Base-by-base conservation (phyloP, 75 land plant species). In the Selaginella tamariscina region DNA sequence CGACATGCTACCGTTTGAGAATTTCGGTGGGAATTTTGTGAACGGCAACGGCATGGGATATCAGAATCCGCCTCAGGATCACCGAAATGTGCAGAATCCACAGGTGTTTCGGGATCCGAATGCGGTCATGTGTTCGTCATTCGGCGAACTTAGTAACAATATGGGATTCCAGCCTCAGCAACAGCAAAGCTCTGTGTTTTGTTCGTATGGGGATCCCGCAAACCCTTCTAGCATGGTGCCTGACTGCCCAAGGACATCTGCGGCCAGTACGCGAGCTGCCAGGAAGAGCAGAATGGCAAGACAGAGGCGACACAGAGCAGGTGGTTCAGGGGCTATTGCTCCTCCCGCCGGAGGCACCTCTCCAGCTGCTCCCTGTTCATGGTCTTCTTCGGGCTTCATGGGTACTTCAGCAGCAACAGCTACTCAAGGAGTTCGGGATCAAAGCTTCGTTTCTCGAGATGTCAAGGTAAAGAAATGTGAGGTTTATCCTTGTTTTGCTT, bases 211-310 rank as follows among this genome's bases (percentile, higher is more conserved):
- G n/a, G n/a, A n/a, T n/a, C n/a, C n/a, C n/a, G n/a, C n/a, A n/a
- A n/a, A n/a, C n/a, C n/a, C n/a, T n/a, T n/a, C n/a, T n/a, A n/a
- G n/a, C n/a, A n/a, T n/a, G n/a, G n/a, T n/a, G n/a, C n/a, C n/a
- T n/a, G 49, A 5, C 49, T 5, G 15, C 49, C 15, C 49, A 15
- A 15, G 11, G 49, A 5, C 49, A 5, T 5, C 79, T 1, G 77
- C 94, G 1, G 82, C 87, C 1, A 84, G 85, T 0, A 89, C 98
- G 11, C 82, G 79, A 69, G 96, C 86, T 33, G 98, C 98, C 5
- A 77, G 98, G 70, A 89, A 85, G 78, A 89, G 82, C 73, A 73
- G 98, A 67, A 93, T 93, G 98, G 98, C 90, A 0, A 75, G 98
- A 68, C 90, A 93, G 56, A 68, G 91, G 56, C 73, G 89, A 67